phyloP scores from a whole-genome alignment of 441 rosid species.

The Pelargonium myrrhifolium region DNA sequence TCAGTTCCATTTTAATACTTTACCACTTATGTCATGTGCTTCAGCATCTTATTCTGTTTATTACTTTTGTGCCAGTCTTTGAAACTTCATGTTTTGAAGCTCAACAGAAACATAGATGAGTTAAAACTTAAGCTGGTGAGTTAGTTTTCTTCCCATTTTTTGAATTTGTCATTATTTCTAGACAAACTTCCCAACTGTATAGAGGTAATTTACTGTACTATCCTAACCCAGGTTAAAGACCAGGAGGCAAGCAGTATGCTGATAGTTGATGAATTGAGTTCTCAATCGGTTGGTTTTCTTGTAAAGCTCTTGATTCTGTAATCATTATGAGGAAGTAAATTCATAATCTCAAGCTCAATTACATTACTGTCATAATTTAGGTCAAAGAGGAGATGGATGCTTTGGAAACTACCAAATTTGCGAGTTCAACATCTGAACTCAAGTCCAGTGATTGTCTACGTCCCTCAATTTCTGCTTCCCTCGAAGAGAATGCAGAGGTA shows the following conservation, averaged over 20 bases:
- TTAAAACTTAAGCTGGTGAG: slow-evolving; percentile 69
- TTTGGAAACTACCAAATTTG: slow-evolving; percentile 20
- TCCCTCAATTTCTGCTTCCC: slow-evolving; percentile 21
- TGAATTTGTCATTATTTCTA: slow-evolving; percentile 11
- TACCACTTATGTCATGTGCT: neutral
- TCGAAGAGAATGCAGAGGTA: slow-evolving; percentile 34
- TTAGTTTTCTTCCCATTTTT: slow-evolving; percentile 10
- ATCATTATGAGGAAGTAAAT: slow-evolving; percentile 8
- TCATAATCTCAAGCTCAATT: neutral
- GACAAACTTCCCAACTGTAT: neutral
- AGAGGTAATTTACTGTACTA: slow-evolving; percentile 2
- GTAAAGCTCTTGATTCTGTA: slow-evolving; percentile 11
- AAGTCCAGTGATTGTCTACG: slow-evolving; percentile 22
- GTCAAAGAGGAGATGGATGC: slow-evolving; percentile 29
- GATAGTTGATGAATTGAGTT: slow-evolving; percentile 34
- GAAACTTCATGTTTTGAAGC: slow-evolving; percentile 87
- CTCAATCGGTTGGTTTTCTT: slow-evolving; percentile 29
- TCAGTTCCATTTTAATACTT: slow-evolving; percentile 1
- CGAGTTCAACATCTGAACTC: slow-evolving; percentile 26
- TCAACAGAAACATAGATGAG: slow-evolving; percentile 51
- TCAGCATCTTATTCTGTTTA: slow-evolving; percentile 11
- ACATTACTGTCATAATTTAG: slow-evolving; percentile 25
- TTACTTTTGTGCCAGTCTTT: slow-evolving; percentile 54
- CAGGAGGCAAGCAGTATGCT: slow-evolving; percentile 29
- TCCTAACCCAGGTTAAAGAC: slow-evolving; percentile 47